These are phyloP conservation scores for Metschnikowia picachoensis DNA, from an alignment of 805 yeast genomes.

Conservation along the genomic window DNA sequence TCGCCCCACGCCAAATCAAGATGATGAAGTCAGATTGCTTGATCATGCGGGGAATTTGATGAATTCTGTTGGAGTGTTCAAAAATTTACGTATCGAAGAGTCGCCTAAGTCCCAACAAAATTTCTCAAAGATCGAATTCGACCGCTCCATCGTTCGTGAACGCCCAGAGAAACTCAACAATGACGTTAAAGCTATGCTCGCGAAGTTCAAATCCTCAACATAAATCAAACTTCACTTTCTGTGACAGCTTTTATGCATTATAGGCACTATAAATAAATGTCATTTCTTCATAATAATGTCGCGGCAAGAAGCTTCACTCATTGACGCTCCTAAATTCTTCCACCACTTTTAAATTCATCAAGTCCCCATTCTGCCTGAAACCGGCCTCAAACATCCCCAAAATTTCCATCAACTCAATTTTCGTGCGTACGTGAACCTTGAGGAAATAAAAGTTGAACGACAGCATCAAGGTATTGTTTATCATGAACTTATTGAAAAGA, in stretches of 20 bases:
- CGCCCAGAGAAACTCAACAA: conserved; percentile 11
- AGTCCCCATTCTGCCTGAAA: conserved; percentile 23
- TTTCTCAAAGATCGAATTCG: neutral
- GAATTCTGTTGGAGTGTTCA: too few relatives aligned
- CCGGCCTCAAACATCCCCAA: conserved; percentile 23
- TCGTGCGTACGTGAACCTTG: conserved; percentile 20
- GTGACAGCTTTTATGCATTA: neutral
- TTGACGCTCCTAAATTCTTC: conserved; percentile 8
- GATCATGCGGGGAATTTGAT: too few relatives aligned
- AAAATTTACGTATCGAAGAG: too few relatives aligned
- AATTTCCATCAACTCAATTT: conserved; percentile 19
- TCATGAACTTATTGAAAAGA: conserved; percentile 25
- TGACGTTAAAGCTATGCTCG: conserved; percentile 4
- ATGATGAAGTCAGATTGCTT: too few relatives aligned
- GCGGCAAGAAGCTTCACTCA: neutral
- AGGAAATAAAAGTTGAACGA: conserved; percentile 31
- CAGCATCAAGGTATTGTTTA: conserved; percentile 14
- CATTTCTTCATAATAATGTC: neutral
- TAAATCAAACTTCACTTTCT: neutral
- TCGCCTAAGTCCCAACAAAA: too few relatives aligned
- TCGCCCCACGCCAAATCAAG: too few relatives aligned
- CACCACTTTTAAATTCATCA: conserved; percentile 19
- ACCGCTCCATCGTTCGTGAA: conserved; percentile 9
- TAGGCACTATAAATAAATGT: conserved; percentile 1
- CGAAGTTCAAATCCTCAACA: neutral